A percentile compares a stretch with the other conserved stretches of the same genome.
These are phyloP conservation scores for Zelonia costaricensis DNA, from an alignment of 208 protist genomes.

Conservation along the genomic window DNA sequence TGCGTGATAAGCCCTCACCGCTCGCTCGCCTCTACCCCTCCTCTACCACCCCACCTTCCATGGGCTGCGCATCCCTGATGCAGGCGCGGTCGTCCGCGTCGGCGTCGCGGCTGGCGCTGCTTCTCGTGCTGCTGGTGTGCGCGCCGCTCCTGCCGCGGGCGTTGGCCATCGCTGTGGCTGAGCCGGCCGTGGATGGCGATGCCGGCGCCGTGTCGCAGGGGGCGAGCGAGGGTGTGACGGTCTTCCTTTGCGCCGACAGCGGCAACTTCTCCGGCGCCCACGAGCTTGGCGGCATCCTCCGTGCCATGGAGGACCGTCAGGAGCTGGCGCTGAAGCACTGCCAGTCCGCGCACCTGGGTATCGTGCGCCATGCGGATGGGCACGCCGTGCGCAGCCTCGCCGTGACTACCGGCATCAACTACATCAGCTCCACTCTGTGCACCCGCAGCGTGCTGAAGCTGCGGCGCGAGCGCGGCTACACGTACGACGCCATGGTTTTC, in stretches of 20 bases:
- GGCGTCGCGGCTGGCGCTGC: neutral
- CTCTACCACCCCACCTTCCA: no score
- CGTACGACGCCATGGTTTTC: constrained; percentile 42
- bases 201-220: neutral
- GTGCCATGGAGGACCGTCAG: constrained; percentile 28
- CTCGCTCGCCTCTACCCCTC: no score
- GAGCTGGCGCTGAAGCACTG: constrained; percentile 38
- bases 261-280: constrained; percentile 34
- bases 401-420: constrained; percentile 62
- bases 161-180: neutral
- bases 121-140: constrained; percentile 21
- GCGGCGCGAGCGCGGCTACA: constrained; percentile 23
- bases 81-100: no score
- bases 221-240: constrained; percentile 3
- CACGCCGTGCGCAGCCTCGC: constrained; percentile 29
- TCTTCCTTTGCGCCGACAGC: constrained; percentile 57
- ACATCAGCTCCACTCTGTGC: constrained; percentile 49
- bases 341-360: constrained; percentile 44
- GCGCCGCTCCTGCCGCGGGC: constrained; percentile 4
- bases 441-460: constrained; percentile 31
- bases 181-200: neutral
- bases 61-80: no score
- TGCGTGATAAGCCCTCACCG: no score
- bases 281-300: constrained; percentile 45
- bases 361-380: constrained; percentile 36